Evolutionary conservation across 768 basidiomycete species (phyloP), one percentile per base, ranked within the genome.

Genomic region (Ramaria sp.): DNA sequence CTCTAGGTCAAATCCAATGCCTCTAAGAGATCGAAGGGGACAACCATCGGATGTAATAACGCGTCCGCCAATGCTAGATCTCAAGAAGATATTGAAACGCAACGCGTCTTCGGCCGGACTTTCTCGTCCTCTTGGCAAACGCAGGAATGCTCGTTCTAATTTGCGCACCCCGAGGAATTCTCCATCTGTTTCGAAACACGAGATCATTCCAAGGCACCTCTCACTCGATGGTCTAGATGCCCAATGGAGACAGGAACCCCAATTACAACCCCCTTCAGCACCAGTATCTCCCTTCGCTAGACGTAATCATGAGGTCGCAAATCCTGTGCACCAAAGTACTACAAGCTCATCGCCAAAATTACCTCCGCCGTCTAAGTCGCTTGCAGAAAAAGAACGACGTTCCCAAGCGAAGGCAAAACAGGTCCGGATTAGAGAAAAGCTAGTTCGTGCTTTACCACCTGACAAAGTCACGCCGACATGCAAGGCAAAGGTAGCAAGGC

Each of bases 361-460:
- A 37, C 13, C 13, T 10, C 15, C 47, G 7, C 47, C 48, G 5
- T 19, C 55, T 31, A 2, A 13, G 19, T 47, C 27, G 19, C 27
- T 34, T 19, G 30, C 45, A 49, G 47, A 57, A 17, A 57, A 48
- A 20, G 19, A 49, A 31, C 55, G 55, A 17, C 55, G 55, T 19
- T 13, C 45, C 31, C 30, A 37, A 49, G 55, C 55, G 13, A 57
- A 57, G 42, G 46, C 15, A 22, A 47, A n/a, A 38, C 55, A 57
- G 9, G 5, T 39, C 33, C 15, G 47, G 12, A 49, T 57, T 17
- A 47, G 45, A 31, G 42, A 17, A 20, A 57, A 41, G 31, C 47
- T 57, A 33, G 46, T 57, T 47, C 46, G 45, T 22, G 55, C 55
- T 13, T 27, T 57, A 38, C 55, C 55, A 11, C 34, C 51, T 34